A percentile compares a stretch with the other conserved stretches of the same genome.
Evolutionary conservation across 2,329 filamentous ascomycete species (phyloP).

Genomic region (Clonostachys rosea): DNA sequence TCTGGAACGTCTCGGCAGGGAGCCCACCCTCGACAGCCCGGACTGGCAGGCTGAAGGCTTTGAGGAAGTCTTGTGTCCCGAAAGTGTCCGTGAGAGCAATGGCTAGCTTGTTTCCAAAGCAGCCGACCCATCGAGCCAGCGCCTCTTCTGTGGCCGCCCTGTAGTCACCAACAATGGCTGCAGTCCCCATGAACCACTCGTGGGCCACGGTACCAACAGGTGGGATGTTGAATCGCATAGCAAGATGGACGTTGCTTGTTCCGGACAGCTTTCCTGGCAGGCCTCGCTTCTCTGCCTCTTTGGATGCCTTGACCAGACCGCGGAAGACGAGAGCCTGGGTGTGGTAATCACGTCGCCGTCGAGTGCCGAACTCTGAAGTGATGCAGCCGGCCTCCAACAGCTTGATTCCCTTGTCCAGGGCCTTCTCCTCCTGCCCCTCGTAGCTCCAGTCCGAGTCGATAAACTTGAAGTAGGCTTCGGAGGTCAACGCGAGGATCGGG

Average conservation of each 20-base stretch:
- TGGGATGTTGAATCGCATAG: slow-evolving; percentile 82
- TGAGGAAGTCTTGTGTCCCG: slow-evolving; percentile 83
- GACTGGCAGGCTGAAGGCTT: slow-evolving; percentile 70
- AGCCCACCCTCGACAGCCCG: slow-evolving; percentile 35
- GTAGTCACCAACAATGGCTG: slow-evolving; percentile 85
- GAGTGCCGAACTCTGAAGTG: slow-evolving; percentile 91
- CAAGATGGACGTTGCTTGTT: slow-evolving; percentile 95
- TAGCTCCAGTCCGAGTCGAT: slow-evolving; percentile 92
- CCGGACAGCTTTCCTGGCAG: slow-evolving; percentile 73
- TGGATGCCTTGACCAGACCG: slow-evolving; percentile 75
- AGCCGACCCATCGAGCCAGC: slow-evolving; percentile 82
- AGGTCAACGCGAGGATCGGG: slow-evolving; percentile 83
- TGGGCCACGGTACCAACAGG: slow-evolving; percentile 89
- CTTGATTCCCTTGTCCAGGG: slow-evolving; percentile 73
- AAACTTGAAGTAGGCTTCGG: slow-evolving; percentile 96
- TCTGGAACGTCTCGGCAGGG: slow-evolving; percentile 32
- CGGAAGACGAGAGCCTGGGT: slow-evolving; percentile 90
- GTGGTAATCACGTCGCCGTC: slow-evolving; percentile 86
- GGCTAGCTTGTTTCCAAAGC: slow-evolving; percentile 79
- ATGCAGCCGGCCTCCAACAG: slow-evolving; percentile 80
- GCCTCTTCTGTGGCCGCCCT: slow-evolving; percentile 78
- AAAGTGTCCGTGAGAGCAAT: slow-evolving; percentile 97
- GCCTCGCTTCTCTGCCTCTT: slow-evolving; percentile 61
- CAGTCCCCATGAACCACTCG: slow-evolving; percentile 99
- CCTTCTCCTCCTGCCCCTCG: slow-evolving; percentile 78